Conservation (phyloP, 2,329 filamentous ascomycete genomes). For the Zasmidium cellare region DNA sequence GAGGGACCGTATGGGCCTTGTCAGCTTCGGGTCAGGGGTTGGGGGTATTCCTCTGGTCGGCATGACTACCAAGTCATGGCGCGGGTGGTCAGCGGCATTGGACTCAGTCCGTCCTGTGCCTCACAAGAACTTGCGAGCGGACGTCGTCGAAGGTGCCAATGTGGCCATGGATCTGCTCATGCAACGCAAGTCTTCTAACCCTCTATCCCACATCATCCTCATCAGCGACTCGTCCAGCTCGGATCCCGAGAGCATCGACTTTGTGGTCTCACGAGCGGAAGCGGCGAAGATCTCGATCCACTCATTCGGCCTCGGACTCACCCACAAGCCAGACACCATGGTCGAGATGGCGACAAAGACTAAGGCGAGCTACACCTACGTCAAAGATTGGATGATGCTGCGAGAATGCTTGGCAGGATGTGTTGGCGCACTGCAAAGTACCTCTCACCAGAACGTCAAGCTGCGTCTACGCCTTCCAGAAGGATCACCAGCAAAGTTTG, state of each 20-base stretch:
- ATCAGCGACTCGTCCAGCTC: constrained; percentile 97
- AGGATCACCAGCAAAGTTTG: constrained; percentile 95
- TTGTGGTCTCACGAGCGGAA: constrained; percentile 93
- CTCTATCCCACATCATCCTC: constrained; percentile 89
- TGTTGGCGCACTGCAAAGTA: constrained; percentile 84
- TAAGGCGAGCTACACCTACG: constrained; percentile 95
- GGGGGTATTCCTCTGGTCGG: constrained; percentile 94
- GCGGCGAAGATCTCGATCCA: constrained; percentile 98
- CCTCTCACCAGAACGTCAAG: constrained; percentile 98
- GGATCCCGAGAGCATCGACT: constrained; percentile 92
- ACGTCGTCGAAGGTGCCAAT: constrained; percentile 96
- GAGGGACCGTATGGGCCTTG: constrained; percentile 91
- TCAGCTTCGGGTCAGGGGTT: constrained; percentile 92
- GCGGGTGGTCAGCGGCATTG: constrained; percentile 83
- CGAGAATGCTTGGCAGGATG: constrained; percentile 94
- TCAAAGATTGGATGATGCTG: constrained; percentile 99
- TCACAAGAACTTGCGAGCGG: constrained; percentile 92
- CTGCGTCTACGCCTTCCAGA: constrained; percentile 91
- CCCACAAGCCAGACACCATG: constrained; percentile 98
- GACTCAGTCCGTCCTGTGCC: constrained; percentile 88
- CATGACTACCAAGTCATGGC: constrained; percentile 95
- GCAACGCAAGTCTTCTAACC: constrained; percentile 95
- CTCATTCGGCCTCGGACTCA: constrained; percentile 93
- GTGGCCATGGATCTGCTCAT: constrained; percentile 98
- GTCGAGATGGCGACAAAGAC: constrained; percentile 94